These are phyloP conservation scores for Nemania bipapillata DNA, from an alignment of 2,329 filamentous ascomycete genomes.

Conservation along the genomic window DNA sequence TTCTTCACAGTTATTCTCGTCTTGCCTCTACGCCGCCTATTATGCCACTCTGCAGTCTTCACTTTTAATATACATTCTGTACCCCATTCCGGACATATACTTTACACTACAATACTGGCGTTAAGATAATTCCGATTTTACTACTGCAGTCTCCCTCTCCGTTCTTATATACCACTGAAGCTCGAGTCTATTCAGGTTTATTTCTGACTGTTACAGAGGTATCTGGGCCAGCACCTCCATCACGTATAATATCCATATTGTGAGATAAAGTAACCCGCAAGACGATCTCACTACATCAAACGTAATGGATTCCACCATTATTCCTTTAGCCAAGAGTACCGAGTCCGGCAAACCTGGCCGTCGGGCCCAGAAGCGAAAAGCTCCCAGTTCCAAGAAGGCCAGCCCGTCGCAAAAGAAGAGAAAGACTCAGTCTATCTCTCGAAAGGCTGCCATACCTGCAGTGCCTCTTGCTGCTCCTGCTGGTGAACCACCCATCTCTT, in stretches of 20 bases:
- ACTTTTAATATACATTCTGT: too few species aligned
- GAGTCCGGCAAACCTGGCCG: too few species aligned
- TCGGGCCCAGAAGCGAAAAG: conserved; percentile 18
- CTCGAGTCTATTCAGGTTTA: background rate
- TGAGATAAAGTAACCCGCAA: background rate
- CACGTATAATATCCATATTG: background rate
- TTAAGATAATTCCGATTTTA: too few species aligned
- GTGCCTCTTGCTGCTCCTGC: conserved; percentile 19
- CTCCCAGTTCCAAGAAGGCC: background rate
- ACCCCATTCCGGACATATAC: too few species aligned
- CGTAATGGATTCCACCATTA: conserved; percentile 13
- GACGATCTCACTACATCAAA: background rate
- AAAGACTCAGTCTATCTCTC: background rate
- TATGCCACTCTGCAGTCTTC: too few species aligned
- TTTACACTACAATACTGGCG: too few species aligned
- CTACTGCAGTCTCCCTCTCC: too few species aligned
- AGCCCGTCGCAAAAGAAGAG: conserved; percentile 5
- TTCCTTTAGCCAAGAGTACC: background rate
- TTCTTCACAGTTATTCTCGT: too few species aligned
- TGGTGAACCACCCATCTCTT: conserved; percentile 64
- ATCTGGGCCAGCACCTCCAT: background rate
- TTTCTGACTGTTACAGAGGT: background rate
- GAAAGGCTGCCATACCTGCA: background rate
- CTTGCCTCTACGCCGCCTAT: too few species aligned
- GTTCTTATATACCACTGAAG: too few species aligned